Evolutionary conservation across 2,329 filamentous ascomycete species (phyloP).

Genomic region (Pyrenophora seminiperda): DNA sequence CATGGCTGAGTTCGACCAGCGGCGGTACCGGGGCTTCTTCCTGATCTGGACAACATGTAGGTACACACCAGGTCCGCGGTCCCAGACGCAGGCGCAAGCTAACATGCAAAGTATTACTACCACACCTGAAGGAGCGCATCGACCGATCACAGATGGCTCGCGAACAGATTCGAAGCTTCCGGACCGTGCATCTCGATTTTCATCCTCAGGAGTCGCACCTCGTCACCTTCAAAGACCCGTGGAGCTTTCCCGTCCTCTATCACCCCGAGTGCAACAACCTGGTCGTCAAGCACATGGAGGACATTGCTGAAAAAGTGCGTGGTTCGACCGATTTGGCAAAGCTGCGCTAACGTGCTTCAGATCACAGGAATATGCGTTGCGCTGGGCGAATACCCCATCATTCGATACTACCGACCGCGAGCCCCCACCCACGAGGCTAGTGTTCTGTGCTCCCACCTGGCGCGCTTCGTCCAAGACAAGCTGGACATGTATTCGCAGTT

Average conservation of each 20-base stretch:
- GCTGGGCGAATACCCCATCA: constrained; percentile 89
- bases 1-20: constrained; percentile 86
- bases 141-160: constrained; percentile 71
- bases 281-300: constrained; percentile 81
- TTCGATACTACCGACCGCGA: constrained; percentile 84
- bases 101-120: constrained; percentile 63
- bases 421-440: constrained; percentile 81
- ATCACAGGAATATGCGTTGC: constrained; percentile 87
- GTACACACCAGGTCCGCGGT: neutral
- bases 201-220: constrained; percentile 90
- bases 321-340: neutral
- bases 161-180: constrained; percentile 78
- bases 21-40: constrained; percentile 77
- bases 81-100: neutral
- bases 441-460: constrained; percentile 85
- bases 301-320: constrained; percentile 81
- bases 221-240: constrained; percentile 89
- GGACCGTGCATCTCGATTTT: constrained; percentile 84
- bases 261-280: constrained; percentile 88
- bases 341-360: constrained; percentile 51
- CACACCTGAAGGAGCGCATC: constrained; percentile 72
- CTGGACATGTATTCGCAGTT: constrained; percentile 86
- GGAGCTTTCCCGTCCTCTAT: constrained; percentile 91
- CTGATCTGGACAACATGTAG: constrained; percentile 80
- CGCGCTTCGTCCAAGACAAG: constrained; percentile 88